A percentile compares a stretch with the other conserved stretches of the same genome.
Evolutionary conservation across 306 rosid genomes (phyloP).

Genomic region (Corylus avellana): DNA sequence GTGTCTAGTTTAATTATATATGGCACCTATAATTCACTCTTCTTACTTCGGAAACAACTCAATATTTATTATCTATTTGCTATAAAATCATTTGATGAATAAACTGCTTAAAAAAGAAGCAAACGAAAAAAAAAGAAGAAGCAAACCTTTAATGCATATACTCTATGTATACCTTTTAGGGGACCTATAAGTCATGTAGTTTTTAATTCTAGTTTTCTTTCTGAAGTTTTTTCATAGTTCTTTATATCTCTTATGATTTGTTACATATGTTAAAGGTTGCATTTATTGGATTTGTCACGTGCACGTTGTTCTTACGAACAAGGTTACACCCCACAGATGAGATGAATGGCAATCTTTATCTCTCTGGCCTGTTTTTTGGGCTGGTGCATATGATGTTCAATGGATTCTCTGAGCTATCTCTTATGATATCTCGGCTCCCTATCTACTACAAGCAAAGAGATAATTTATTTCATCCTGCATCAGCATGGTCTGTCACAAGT

Average conservation of each 20-base stretch:
- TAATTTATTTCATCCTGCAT: slow-evolving; percentile 80
- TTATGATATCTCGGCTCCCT: slow-evolving; percentile 81
- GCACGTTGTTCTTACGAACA: slow-evolving; percentile 68
- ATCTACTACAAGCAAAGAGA: slow-evolving; percentile 91
- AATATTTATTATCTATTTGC: background rate
- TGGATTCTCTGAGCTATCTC: slow-evolving; percentile 79
- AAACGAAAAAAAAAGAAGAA: too few relatives aligned
- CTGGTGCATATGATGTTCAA: slow-evolving; percentile 91
- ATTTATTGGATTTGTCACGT: slow-evolving; percentile 72
- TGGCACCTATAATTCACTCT: background rate
- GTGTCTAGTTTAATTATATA: background rate
- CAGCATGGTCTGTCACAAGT: slow-evolving; percentile 77
- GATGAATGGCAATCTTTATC: slow-evolving; percentile 63
- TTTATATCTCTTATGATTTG: background rate
- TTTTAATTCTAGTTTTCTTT: background rate
- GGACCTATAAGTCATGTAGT: background rate
- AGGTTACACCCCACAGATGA: slow-evolving; percentile 68
- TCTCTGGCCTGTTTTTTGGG: slow-evolving; percentile 80
- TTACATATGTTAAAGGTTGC: slow-evolving; percentile 60
- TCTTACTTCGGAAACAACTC: background rate
- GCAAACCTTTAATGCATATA: background rate
- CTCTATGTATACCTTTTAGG: background rate
- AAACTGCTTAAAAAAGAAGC: too few relatives aligned
- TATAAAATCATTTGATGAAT: background rate
- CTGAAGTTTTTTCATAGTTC: slow-evolving; percentile 1